These are phyloP conservation scores for Geosmithia putterillii DNA, from an alignment of 2,329 filamentous ascomycete genomes.

Conservation along the genomic window DNA sequence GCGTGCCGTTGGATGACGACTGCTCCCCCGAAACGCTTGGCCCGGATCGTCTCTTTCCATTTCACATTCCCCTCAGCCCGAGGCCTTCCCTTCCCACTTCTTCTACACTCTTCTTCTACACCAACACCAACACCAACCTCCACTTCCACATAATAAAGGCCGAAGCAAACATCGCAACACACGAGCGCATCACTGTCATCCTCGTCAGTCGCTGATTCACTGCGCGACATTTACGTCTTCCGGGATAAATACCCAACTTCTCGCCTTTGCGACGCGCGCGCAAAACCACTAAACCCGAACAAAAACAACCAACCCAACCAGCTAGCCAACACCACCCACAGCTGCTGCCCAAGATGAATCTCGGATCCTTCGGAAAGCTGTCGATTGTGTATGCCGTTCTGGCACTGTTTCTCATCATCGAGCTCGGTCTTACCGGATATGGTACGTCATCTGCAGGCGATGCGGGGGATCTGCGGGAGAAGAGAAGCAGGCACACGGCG, in stretches of 20 bases:
- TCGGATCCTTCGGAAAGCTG: slow-evolving; percentile 31
- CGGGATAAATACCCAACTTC: not conserved
- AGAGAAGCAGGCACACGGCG: too few species aligned
- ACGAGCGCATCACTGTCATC: not conserved
- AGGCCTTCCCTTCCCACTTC: too few species aligned
- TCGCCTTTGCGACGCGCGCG: too few species aligned
- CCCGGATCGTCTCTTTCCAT: too few species aligned
- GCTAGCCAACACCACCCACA: not conserved
- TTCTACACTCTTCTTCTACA: too few species aligned
- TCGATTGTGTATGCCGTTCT: slow-evolving; percentile 56
- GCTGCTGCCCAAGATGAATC: slow-evolving; percentile 1
- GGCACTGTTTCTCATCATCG: slow-evolving; percentile 56
- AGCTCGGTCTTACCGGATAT: slow-evolving; percentile 64
- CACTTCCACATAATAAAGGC: not conserved
- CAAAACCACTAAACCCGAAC: not conserved
- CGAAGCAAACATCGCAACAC: not conserved
- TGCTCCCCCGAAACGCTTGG: too few species aligned
- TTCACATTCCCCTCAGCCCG: too few species aligned
- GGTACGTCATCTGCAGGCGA: slow-evolving; percentile 37
- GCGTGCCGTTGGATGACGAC: too few species aligned
- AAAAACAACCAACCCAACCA: not conserved
- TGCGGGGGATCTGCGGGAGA: too few species aligned
- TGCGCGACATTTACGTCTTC: not conserved
- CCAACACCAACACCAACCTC: not conserved
- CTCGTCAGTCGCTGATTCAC: not conserved